Conservation (phyloP, 495 filamentous ascomycete species). For the Hapsidospora chrysogenum region DNA sequence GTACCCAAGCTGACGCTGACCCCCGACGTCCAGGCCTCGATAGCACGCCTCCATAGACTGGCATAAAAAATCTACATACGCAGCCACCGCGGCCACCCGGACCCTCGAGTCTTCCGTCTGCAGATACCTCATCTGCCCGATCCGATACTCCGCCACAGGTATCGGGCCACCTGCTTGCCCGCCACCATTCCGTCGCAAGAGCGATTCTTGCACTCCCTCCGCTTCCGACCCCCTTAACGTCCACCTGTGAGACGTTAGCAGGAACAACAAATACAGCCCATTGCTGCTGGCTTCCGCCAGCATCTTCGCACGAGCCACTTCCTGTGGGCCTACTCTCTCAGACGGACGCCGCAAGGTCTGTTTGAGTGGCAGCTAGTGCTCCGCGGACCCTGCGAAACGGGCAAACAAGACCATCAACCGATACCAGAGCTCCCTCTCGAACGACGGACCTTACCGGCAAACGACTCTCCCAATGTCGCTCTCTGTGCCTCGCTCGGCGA, state of each 20-base stretch:
- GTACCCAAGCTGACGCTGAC: slow-evolving; percentile 3
- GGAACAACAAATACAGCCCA: slow-evolving; percentile 12
- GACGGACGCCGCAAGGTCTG: slow-evolving; percentile 76
- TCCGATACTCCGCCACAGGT: slow-evolving; percentile 69
- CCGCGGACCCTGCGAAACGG: slow-evolving; percentile 25
- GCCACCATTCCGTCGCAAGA: slow-evolving; percentile 79
- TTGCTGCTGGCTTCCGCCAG: slow-evolving; percentile 42
- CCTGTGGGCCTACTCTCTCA: slow-evolving; percentile 94
- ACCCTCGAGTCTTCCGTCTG: slow-evolving; percentile 3
- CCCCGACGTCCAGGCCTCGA: slow-evolving; percentile 51
- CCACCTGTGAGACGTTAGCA: slow-evolving; percentile 34
- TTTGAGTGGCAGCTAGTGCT: slow-evolving; percentile 68
- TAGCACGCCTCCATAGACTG: slow-evolving; percentile 44
- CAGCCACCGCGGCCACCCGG: neutral
- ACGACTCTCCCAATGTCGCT: slow-evolving; percentile 4
- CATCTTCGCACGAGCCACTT: slow-evolving; percentile 27
- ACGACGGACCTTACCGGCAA: too few relatives aligned
- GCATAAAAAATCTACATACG: neutral
- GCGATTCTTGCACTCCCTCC: slow-evolving; percentile 65
- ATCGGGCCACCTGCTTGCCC: slow-evolving; percentile 74
- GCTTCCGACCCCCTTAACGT: slow-evolving; percentile 81
- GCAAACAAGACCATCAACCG: slow-evolving; percentile 10
- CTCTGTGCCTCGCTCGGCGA: slow-evolving; percentile 7
- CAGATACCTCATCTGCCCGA: slow-evolving; percentile 73
- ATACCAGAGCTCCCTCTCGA: too few relatives aligned